These are phyloP conservation scores for Pseudogymnoascus sp. DNA, from an alignment of 2,329 filamentous ascomycete species.

Conservation along the genomic window DNA sequence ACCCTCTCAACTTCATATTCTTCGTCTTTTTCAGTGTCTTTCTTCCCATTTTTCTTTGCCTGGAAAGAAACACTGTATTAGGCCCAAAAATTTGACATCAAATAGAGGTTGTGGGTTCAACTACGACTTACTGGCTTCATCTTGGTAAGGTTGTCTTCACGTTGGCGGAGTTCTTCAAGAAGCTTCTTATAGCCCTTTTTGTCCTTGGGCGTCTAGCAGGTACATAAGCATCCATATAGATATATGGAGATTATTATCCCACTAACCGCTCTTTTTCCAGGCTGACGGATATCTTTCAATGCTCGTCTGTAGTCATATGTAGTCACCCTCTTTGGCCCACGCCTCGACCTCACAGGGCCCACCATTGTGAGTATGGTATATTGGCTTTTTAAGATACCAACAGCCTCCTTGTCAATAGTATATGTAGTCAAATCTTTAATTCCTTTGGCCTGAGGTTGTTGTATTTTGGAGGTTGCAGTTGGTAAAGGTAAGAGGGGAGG, in stretches of 20 bases:
- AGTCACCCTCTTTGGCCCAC: not conserved
- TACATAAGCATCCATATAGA: not conserved
- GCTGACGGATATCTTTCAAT: not conserved
- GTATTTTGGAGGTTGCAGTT: not conserved
- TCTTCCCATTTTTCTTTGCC: not conserved
- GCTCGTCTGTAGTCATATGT: not conserved
- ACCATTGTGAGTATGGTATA: not conserved
- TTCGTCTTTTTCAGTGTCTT: not conserved
- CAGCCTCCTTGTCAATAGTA: not conserved
- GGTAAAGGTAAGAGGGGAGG: not conserved
- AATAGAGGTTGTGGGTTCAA: not conserved
- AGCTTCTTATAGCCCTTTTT: not conserved
- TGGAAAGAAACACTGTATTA: not conserved
- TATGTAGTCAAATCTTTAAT: not conserved
- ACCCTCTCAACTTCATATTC: slow-evolving; percentile 18
- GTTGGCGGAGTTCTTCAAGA: not conserved
- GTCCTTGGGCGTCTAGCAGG: not conserved
- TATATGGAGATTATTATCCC: not conserved
- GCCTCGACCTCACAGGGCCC: not conserved
- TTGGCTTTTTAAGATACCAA: not conserved
- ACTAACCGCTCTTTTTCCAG: not conserved
- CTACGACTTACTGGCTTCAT: not conserved
- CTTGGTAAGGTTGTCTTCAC: not conserved
- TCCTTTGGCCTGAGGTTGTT: not conserved
- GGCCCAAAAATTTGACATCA: not conserved